Base-by-base conservation (phyloP, 495 filamentous ascomycete genomes). In the Penicillium paxilli region DNA sequence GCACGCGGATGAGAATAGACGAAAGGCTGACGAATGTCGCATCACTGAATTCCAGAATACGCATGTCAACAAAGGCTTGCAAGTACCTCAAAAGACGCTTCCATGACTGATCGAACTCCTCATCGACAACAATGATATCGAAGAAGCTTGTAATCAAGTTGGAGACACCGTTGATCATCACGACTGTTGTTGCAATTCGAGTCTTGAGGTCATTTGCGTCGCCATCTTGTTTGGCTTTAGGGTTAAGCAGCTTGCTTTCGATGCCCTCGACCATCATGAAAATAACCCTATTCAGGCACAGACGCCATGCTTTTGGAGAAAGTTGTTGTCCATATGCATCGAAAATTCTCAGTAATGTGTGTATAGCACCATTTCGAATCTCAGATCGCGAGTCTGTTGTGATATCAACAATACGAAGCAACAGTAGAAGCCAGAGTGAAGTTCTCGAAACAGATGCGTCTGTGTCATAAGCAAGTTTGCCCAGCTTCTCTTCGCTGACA, bases 331-430 rank as follows among this genome's bases (percentile, higher is more conserved):
- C 92, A 53, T 92, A 91, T 4, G 89, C 91, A 70, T 95, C 90
- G 57, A 98, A 91, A 47, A 98, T 97, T 32, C 92, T 81, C 49
- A 97, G 81, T 14, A 97, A 72, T 0, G 92, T 96, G 65, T 96
- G 92, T 26, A 98, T 85, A 5, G 92, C 89, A 52, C 91, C 92
- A 61, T 97, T 96, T 47, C 94, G 82, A 44, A 97, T 81, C 62
- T 98, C 94, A n/a, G 87, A 69, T 60, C 92, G 82, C 21, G 82
- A 76, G 64, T 96, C 90, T 5, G 81, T 84, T 4, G 91, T 87
- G 20, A 96, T 82, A 12, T 84, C 81, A 6, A 88, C 87, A 17
- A 97, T 79, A 11, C 90, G 81, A 19, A 89, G 67, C n/a, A 98
- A 75, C 11, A 97, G 77, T 5, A 91, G 73, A 71, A 97, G 82